Conservation (phyloP, 306 rosid species). For the Crotalaria pallida region DNA sequence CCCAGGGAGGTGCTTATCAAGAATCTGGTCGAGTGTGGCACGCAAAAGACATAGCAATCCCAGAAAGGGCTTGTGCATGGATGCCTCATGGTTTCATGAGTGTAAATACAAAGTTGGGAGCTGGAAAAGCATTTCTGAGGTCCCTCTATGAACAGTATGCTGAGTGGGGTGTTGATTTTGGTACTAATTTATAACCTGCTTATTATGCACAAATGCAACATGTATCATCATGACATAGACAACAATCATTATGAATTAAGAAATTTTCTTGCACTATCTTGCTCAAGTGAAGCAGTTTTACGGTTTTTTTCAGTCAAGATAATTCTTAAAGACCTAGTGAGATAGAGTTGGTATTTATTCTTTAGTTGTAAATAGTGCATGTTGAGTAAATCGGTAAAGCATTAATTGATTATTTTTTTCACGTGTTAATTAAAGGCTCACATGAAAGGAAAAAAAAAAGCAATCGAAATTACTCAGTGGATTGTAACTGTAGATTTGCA, state of each 20-base stretch:
- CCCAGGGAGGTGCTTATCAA: conserved; percentile 58
- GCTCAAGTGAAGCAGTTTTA: not conserved
- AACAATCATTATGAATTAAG: not conserved
- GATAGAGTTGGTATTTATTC: not conserved
- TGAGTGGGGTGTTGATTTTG: conserved; percentile 91
- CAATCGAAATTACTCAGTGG: not conserved
- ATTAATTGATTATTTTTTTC: not conserved
- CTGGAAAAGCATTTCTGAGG: conserved; percentile 82
- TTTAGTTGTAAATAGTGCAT: too few species aligned
- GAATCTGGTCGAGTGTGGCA: conserved; percentile 71
- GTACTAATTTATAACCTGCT: conserved; percentile 39
- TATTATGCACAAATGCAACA: not conserved
- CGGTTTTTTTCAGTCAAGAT: not conserved
- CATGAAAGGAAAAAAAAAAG: not conserved
- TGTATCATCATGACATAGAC: conserved; percentile 4
- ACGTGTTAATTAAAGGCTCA: not conserved
- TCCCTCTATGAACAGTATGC: conserved; percentile 86
- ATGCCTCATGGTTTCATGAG: conserved; percentile 94
- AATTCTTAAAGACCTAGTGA: not conserved
- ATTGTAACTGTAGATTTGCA: not conserved
- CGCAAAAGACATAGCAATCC: conserved; percentile 77
- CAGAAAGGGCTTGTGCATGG: conserved; percentile 76
- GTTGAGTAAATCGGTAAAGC: not conserved
- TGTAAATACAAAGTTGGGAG: conserved; percentile 66
- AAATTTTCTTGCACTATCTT: not conserved